phyloP scores from a whole-genome alignment of 176 grass and related monocot genomes.

The Oryza meyeriana region DNA sequence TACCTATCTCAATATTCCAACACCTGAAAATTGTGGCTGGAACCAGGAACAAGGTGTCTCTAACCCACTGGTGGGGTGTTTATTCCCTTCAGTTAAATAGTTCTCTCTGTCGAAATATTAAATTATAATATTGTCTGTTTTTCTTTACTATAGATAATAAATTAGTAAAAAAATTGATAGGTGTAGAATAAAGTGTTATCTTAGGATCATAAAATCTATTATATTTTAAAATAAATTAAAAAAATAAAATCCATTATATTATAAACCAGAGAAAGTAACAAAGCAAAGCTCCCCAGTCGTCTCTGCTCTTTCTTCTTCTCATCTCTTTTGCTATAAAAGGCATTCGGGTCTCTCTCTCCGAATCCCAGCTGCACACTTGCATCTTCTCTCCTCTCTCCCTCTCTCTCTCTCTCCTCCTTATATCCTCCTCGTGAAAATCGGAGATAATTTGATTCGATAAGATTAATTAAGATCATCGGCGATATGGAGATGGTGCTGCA shows the following conservation, averaged over 20 bases:
- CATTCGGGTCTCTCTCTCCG: not conserved
- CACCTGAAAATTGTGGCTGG: not conserved
- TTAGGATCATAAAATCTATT: too few relatives aligned
- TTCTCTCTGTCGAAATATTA: not conserved
- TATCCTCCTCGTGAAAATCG: not conserved
- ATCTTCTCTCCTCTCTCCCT: not conserved
- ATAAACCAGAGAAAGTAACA: too few relatives aligned
- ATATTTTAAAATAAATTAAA: too few relatives aligned
- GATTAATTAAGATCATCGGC: too few relatives aligned
- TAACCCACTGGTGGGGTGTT: not conserved
- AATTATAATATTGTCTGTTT: too few relatives aligned
- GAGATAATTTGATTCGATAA: not conserved
- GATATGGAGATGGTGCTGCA: constrained; percentile 32
- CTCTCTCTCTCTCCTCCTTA: not conserved
- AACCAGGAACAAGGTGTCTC: too few relatives aligned
- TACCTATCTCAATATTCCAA: not conserved
- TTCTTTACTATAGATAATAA: too few relatives aligned
- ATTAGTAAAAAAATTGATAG: too few relatives aligned
- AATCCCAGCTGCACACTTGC: not conserved
- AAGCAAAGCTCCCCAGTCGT: too few relatives aligned
- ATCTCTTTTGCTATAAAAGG: not conserved
- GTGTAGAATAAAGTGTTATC: too few relatives aligned
- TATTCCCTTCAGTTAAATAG: not conserved
- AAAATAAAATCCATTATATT: too few relatives aligned
- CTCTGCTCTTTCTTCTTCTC: not conserved